These are phyloP conservation scores for Eragrostis nindensis DNA, from an alignment of 176 grass and related monocot genomes.

Conservation along the genomic window DNA sequence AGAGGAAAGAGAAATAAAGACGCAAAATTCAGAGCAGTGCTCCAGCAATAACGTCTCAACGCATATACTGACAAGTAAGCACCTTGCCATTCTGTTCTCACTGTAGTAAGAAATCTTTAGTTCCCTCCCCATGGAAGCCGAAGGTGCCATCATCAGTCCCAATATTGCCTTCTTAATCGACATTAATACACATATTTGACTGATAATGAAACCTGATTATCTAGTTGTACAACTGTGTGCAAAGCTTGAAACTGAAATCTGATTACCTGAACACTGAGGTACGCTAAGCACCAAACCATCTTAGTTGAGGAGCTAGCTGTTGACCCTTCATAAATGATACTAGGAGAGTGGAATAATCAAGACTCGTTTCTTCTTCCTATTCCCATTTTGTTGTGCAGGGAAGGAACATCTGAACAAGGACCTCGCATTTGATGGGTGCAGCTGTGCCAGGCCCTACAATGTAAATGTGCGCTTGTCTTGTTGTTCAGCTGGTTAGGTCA, in stretches of 20 bases:
- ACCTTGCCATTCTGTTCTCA: neutral
- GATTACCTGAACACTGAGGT: neutral
- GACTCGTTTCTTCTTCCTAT: neutral
- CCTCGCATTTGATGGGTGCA: conserved; percentile 15
- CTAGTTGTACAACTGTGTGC: neutral
- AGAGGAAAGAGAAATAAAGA: conserved; percentile 12
- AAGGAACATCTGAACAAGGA: conserved; percentile 17
- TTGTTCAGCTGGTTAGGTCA: conserved; percentile 42
- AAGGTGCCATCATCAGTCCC: neutral
- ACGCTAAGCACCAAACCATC: conserved; percentile 31
- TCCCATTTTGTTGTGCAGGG: conserved; percentile 31
- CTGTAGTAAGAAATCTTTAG: neutral
- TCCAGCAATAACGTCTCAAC: neutral
- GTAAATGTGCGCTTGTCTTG: conserved; percentile 62
- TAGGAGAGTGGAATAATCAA: neutral
- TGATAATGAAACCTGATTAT: neutral
- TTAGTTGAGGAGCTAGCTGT: conserved; percentile 37
- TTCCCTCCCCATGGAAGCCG: neutral
- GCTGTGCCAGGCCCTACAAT: conserved; percentile 40
- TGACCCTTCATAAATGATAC: conserved; percentile 56
- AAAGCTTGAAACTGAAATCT: neutral
- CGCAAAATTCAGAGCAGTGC: neutral
- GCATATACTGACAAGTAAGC: conserved; percentile 12
- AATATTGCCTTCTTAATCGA: neutral
- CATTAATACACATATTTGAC: neutral